phyloP scores from a whole-genome alignment of 2,329 filamentous ascomycete species.

The Diatrype stigma region DNA sequence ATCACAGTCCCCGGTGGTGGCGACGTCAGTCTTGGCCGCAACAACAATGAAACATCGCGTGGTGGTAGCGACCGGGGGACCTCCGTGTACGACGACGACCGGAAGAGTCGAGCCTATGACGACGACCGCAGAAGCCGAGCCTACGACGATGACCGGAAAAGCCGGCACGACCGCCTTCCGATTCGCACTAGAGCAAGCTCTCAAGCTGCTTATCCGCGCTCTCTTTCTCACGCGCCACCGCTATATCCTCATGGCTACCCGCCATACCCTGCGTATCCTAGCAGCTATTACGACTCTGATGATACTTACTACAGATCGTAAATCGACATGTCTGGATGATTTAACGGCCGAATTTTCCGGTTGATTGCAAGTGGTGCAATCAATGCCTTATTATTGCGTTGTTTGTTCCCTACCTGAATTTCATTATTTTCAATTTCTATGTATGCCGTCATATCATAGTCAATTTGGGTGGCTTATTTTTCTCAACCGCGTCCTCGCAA shows the following conservation, averaged over 20 bases:
- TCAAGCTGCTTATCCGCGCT: slow-evolving; percentile 40
- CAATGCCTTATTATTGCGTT: slow-evolving; percentile 6
- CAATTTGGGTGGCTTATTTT: slow-evolving; percentile 2
- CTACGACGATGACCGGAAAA: slow-evolving; percentile 10
- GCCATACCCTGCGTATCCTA: neutral
- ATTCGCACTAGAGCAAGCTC: slow-evolving; percentile 45
- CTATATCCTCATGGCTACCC: slow-evolving; percentile 4
- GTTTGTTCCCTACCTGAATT: slow-evolving; percentile 11
- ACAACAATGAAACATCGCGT: slow-evolving; percentile 29
- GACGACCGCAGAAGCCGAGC: neutral
- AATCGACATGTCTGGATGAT: neutral
- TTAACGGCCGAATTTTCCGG: neutral
- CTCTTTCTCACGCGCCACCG: neutral
- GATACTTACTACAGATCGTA: neutral
- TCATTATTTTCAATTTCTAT: slow-evolving; percentile 3
- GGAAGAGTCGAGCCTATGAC: slow-evolving; percentile 24
- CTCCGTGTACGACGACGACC: slow-evolving; percentile 48
- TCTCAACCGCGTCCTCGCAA: neutral
- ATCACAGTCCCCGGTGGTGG: slow-evolving; percentile 57
- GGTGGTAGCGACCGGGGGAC: slow-evolving; percentile 49
- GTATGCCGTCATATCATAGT: slow-evolving; percentile 2
- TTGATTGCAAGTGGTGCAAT: neutral
- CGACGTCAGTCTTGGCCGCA: slow-evolving; percentile 51
- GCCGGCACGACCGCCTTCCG: slow-evolving; percentile 38
- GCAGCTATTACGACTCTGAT: slow-evolving; percentile 5